A percentile compares a stretch with the other conserved stretches of the same genome.
These are phyloP conservation scores for Pneumocystis canis DNA, from an alignment of 1,139 yeast genomes.

Conservation along the genomic window DNA sequence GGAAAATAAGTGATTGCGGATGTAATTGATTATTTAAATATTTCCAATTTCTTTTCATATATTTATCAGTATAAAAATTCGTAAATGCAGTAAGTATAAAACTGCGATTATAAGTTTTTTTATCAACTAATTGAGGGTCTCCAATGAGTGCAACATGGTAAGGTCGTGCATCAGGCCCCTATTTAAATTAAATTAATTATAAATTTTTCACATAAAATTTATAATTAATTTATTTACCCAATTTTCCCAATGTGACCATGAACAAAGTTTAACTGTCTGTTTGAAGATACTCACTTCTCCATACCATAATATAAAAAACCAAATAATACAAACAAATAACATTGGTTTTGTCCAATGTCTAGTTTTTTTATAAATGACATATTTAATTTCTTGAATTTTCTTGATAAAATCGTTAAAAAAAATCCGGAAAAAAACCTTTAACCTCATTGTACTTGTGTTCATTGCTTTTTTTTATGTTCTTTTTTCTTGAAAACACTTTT, in stretches of 20 bases:
- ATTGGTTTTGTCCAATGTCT: neutral
- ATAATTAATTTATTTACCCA: too few relatives aligned
- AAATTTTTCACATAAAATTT: too few relatives aligned
- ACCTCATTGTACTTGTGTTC: neutral
- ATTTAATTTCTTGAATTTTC: neutral
- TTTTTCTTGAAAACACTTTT: neutral
- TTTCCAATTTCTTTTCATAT: conserved; percentile 63
- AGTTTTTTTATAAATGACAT: neutral
- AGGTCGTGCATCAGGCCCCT: conserved; percentile 23
- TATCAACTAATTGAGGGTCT: conserved; percentile 86
- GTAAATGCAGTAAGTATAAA: conserved; percentile 23
- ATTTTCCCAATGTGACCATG: conserved; percentile 51
- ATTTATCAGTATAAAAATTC: conserved; percentile 46
- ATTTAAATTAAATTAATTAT: neutral
- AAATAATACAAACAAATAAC: neutral
- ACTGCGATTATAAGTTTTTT: conserved; percentile 38
- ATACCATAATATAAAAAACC: conserved; percentile 20
- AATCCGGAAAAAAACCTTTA: neutral
- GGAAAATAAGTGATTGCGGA: conserved; percentile 63
- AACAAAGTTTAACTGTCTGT: conserved; percentile 36
- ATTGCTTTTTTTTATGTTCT: neutral
- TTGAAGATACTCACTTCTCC: conserved; percentile 47
- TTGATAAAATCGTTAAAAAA: neutral
- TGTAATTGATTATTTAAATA: conserved; percentile 42
- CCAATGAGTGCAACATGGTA: conserved; percentile 63